Percentiles rank a stretch among this genome's conserved stretches.
These are phyloP conservation scores for Salvia splendens DNA, from an alignment of 257 asterid genomes.

Conservation along the genomic window DNA sequence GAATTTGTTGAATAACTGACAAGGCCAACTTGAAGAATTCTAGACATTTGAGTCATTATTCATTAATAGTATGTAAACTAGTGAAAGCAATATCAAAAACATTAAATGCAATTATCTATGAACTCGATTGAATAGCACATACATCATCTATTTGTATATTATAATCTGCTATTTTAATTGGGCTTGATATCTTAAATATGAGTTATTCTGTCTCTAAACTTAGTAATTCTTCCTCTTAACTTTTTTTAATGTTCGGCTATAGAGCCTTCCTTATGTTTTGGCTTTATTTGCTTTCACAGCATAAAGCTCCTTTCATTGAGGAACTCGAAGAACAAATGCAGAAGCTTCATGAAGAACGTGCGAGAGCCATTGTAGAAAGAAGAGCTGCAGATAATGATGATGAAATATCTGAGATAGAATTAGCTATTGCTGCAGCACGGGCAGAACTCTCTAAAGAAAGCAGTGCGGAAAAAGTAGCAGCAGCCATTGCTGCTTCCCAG, in stretches of 20 bases:
- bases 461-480: slow-evolving; percentile 50
- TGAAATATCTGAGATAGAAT: slow-evolving; percentile 78
- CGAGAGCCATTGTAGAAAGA: slow-evolving; percentile 72
- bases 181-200: neutral
- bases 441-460: slow-evolving; percentile 61
- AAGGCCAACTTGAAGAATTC: slow-evolving; percentile 3
- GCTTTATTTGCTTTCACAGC: slow-evolving; percentile 47
- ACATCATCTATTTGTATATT: neutral
- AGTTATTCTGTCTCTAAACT: slow-evolving; percentile 1
- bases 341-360: slow-evolving; percentile 86
- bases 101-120: neutral
- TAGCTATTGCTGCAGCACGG: slow-evolving; percentile 70
- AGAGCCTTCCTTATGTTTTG: slow-evolving; percentile 20
- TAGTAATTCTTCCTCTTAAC: neutral
- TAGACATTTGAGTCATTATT: neutral
- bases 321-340: slow-evolving; percentile 94
- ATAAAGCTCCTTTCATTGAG: slow-evolving; percentile 90
- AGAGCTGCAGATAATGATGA: slow-evolving; percentile 79
- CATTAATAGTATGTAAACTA: neutral
- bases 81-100: neutral
- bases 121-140: neutral
- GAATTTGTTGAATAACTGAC: neutral
- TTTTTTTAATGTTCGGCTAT: neutral
- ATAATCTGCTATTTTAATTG: neutral
- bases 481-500: slow-evolving; percentile 68